Percentiles rank a stretch among this genome's conserved stretches.
Conservation (phyloP, 768 basidiomycete genomes). For the Lentinula sp. region DNA sequence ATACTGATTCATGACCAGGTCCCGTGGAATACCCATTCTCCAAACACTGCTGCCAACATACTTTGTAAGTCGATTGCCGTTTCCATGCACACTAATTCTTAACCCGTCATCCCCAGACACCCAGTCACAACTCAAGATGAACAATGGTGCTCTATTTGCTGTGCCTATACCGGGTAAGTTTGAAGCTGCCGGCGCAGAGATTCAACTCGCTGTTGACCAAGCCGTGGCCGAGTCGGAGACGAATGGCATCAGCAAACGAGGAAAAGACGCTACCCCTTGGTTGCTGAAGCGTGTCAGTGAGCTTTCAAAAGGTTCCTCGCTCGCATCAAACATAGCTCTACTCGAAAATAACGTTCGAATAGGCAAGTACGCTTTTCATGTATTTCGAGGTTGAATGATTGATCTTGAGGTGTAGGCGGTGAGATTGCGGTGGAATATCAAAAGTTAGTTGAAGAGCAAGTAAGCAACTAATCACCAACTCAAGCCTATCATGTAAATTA, state of each 20-base stretch:
- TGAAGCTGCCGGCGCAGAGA: slow-evolving; percentile 54
- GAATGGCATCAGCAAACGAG: slow-evolving; percentile 70
- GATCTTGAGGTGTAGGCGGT: slow-evolving; percentile 41
- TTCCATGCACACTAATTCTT: not conserved
- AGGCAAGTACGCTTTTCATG: slow-evolving; percentile 41
- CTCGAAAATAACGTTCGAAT: slow-evolving; percentile 84
- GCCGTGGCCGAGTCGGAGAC: slow-evolving; percentile 81
- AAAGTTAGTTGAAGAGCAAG: slow-evolving; percentile 32
- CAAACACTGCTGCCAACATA: slow-evolving; percentile 63
- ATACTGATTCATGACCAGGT: slow-evolving; percentile 37
- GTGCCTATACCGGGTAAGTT: slow-evolving; percentile 84
- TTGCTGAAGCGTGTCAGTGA: slow-evolving; percentile 77
- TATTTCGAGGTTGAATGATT: not conserved
- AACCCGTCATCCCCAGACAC: slow-evolving; percentile 39
- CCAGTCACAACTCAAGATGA: slow-evolving; percentile 64
- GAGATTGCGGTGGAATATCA: slow-evolving; percentile 77
- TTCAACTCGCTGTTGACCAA: slow-evolving; percentile 77
- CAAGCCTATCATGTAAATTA: slow-evolving; percentile 1
- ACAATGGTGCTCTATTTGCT: slow-evolving; percentile 76
- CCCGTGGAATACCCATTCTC: slow-evolving; percentile 69
- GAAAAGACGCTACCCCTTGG: slow-evolving; percentile 96
- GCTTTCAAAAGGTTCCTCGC: slow-evolving; percentile 69
- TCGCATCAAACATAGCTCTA: slow-evolving; percentile 77
- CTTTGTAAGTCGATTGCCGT: slow-evolving; percentile 45
- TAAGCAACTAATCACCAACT: slow-evolving; percentile 19